phyloP scores from a whole-genome alignment of 1,284 basidiomycete genomes.

The Papiliotrema laurentii region DNA sequence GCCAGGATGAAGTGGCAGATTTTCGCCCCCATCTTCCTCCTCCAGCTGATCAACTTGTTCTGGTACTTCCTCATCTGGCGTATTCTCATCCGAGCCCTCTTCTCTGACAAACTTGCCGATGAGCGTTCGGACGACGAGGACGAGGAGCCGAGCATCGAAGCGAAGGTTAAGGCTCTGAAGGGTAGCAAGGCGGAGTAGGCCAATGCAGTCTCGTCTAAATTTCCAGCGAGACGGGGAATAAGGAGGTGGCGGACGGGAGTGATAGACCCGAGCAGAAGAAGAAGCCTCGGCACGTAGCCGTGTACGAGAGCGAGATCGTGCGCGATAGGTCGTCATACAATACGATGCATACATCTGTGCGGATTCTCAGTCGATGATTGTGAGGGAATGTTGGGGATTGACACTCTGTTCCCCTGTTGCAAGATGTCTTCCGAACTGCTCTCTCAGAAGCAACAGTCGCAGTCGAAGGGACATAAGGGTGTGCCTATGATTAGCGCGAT shows the following conservation, averaged over 20 bases:
- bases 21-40: constrained; percentile 65
- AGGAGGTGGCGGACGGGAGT: too few species aligned
- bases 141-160: constrained; percentile 57
- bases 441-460: constrained; percentile 6
- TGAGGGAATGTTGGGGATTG: too few species aligned
- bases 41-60: constrained; percentile 82
- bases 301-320: too few species aligned
- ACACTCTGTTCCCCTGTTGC: too few species aligned
- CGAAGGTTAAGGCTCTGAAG: constrained; percentile 67
- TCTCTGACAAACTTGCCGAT: constrained; percentile 41
- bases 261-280: too few species aligned
- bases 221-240: too few species aligned
- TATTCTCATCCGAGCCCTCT: constrained; percentile 54
- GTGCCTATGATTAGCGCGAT: constrained; percentile 53
- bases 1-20: constrained; percentile 71
- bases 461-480: constrained; percentile 29
- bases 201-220: too few species aligned
- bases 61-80: constrained; percentile 82
- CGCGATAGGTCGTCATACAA: too few species aligned
- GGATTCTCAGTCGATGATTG: too few species aligned
- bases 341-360: too few species aligned
- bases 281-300: too few species aligned
- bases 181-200: constrained; percentile 67
- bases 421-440: neutral
- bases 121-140: constrained; percentile 53